These are phyloP conservation scores for Chaetomiaceae sp. DNA, from an alignment of 2,329 filamentous ascomycete species.

Conservation along the genomic window DNA sequence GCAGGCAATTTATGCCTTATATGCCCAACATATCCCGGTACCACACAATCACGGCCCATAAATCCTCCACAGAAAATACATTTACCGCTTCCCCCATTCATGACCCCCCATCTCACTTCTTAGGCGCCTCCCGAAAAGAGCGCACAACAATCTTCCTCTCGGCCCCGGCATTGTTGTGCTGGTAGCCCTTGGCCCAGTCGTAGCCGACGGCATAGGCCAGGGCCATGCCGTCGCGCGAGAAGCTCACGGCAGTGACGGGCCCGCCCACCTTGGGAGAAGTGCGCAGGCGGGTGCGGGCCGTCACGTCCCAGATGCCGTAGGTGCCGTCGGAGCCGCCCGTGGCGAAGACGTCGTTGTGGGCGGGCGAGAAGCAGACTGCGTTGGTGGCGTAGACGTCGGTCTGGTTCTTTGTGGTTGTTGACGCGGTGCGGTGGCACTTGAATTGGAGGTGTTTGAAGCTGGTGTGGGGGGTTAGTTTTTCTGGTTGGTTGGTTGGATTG, in stretches of 20 bases:
- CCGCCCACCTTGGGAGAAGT: conserved; percentile 47
- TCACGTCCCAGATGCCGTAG: conserved; percentile 53
- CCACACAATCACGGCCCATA: not conserved
- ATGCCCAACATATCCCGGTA: not conserved
- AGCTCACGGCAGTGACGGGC: conserved; percentile 58
- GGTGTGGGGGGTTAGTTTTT: not conserved
- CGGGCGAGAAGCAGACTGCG: conserved; percentile 30
- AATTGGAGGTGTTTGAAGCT: conserved; percentile 29
- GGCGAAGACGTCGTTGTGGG: conserved; percentile 22
- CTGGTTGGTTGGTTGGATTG: too few relatives aligned
- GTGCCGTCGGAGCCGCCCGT: conserved; percentile 35
- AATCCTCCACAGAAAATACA: conserved; percentile 11
- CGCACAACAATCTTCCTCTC: conserved; percentile 29
- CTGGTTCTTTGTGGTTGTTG: conserved; percentile 10
- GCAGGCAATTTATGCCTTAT: conserved; percentile 14
- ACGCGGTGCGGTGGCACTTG: conserved; percentile 30
- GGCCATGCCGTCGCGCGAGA: conserved; percentile 55
- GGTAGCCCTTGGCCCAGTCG: conserved; percentile 66
- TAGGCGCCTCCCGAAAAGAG: conserved; percentile 24
- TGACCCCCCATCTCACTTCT: not conserved
- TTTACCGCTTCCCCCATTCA: not conserved
- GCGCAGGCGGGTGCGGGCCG: conserved; percentile 44
- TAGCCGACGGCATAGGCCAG: conserved; percentile 62
- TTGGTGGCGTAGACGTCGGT: conserved; percentile 33
- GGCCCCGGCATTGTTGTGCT: conserved; percentile 17